Conservation (phyloP, 768 basidiomycete genomes). For the Lactifluus pinguis region DNA sequence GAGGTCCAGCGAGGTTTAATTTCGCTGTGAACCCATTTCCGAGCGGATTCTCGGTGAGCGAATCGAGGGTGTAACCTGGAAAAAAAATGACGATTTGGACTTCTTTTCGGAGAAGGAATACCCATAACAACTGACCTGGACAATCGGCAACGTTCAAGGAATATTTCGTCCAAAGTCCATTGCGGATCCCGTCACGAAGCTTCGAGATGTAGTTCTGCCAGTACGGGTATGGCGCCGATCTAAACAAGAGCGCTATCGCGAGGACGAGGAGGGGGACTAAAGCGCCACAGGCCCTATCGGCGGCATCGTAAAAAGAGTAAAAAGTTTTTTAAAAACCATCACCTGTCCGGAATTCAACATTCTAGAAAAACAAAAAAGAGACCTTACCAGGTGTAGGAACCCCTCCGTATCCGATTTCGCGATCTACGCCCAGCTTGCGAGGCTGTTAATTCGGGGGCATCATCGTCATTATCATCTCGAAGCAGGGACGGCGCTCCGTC, state of each 20-base stretch:
- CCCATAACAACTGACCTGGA: slow-evolving; percentile 9
- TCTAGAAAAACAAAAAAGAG: background rate
- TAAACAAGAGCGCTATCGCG: background rate
- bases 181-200: slow-evolving; percentile 8
- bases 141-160: slow-evolving; percentile 14
- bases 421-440: background rate
- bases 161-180: background rate
- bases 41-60: slow-evolving; percentile 31
- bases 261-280: background rate
- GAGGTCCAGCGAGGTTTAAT: slow-evolving; percentile 42
- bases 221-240: slow-evolving; percentile 9
- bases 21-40: slow-evolving; percentile 44
- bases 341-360: background rate
- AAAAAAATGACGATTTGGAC: background rate
- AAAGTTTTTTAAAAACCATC: too few species aligned
- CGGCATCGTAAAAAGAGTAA: background rate
- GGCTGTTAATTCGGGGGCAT: background rate
- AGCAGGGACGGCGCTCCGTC: slow-evolving; percentile 1
- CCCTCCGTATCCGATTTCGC: background rate
- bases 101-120: background rate
- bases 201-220: background rate
- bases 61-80: slow-evolving; percentile 46
- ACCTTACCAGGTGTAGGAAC: slow-evolving; percentile 2
- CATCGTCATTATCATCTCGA: background rate
- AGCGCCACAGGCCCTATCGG: slow-evolving; percentile 1